phyloP scores from a whole-genome alignment of 2,329 filamentous ascomycete species.

The Neofusicoccum kwambonambiense region DNA sequence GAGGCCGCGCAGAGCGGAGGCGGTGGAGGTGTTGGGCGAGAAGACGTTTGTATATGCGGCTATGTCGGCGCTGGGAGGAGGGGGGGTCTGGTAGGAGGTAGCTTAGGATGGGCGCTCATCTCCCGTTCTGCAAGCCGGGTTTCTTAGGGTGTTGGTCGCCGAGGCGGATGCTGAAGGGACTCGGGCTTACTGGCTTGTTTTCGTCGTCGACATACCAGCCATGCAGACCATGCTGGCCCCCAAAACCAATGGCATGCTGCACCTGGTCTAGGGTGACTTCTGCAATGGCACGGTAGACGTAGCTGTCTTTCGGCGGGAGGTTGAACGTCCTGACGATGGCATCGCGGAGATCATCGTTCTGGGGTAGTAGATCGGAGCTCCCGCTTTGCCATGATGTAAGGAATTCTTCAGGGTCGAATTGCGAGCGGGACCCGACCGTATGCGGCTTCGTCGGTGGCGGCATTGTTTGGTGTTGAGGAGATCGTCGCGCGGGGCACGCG shows the following conservation, averaged over 20 bases:
- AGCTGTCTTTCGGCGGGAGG: constrained; percentile 46
- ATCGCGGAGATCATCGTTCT: constrained; percentile 45
- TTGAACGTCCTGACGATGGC: constrained; percentile 50
- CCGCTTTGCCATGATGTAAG: constrained; percentile 37
- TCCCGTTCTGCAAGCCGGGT: constrained; percentile 21
- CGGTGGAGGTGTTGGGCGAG: constrained; percentile 57
- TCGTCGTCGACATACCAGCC: constrained; percentile 51
- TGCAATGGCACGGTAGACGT: constrained; percentile 52
- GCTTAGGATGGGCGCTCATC: not conserved
- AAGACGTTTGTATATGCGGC: constrained; percentile 68
- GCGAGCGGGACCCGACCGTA: not conserved
- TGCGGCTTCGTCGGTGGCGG: constrained; percentile 9
- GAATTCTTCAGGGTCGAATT: constrained; percentile 48
- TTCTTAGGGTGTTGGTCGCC: constrained; percentile 8
- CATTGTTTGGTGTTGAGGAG: constrained; percentile 14
- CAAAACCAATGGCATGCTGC: constrained; percentile 49
- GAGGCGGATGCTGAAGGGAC: no score
- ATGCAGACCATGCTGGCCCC: constrained; percentile 48
- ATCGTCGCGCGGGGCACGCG: not conserved
- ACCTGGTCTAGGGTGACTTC: constrained; percentile 52
- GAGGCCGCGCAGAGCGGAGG: constrained; percentile 63
- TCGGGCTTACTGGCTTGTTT: constrained; percentile 28
- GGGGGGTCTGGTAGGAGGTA: constrained; percentile 24
- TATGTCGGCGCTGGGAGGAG: constrained; percentile 59
- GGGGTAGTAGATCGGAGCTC: constrained; percentile 35